These are phyloP conservation scores for Boletus calvinii DNA, from an alignment of 1,284 basidiomycete species.

Conservation along the genomic window DNA sequence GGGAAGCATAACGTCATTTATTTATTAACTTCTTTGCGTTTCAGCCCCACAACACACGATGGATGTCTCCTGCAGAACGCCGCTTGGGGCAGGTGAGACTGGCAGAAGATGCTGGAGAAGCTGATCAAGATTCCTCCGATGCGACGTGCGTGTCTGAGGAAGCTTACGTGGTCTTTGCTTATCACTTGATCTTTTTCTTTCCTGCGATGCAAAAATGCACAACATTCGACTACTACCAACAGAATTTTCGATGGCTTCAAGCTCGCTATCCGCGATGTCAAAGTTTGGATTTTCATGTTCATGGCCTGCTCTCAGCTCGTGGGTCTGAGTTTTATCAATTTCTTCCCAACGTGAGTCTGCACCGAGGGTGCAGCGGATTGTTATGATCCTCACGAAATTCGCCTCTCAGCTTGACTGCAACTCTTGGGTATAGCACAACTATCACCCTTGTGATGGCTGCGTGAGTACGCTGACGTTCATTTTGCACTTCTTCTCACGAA, in stretches of 20 bases:
- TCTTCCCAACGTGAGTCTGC: conserved; percentile 65
- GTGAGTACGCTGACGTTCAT: conserved; percentile 40
- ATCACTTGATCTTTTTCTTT: not conserved
- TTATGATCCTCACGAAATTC: not conserved
- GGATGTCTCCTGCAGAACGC: conserved; percentile 7
- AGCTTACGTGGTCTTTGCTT: not conserved
- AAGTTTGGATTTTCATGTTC: conserved; percentile 59
- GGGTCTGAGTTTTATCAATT: conserved; percentile 70
- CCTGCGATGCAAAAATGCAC: no score
- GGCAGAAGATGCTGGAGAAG: conserved; percentile 6
- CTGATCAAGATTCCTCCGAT: conserved; percentile 31
- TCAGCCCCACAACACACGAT: conserved; percentile 7
- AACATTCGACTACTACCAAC: not conserved
- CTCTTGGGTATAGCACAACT: conserved; percentile 62
- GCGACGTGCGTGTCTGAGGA: conserved; percentile 49
- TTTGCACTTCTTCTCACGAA: not conserved
- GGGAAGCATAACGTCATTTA: not conserved
- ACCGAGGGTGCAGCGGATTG: not conserved
- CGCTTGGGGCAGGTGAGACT: conserved; percentile 4
- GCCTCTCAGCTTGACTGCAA: conserved; percentile 52
- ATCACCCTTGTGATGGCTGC: conserved; percentile 59
- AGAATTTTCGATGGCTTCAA: conserved; percentile 54
- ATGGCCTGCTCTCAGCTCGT: conserved; percentile 53
- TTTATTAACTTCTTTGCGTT: not conserved
- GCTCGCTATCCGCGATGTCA: conserved; percentile 60